Base-by-base conservation (phyloP, 2,329 filamentous ascomycete genomes). In the Aureobasidium leucospermi region DNA sequence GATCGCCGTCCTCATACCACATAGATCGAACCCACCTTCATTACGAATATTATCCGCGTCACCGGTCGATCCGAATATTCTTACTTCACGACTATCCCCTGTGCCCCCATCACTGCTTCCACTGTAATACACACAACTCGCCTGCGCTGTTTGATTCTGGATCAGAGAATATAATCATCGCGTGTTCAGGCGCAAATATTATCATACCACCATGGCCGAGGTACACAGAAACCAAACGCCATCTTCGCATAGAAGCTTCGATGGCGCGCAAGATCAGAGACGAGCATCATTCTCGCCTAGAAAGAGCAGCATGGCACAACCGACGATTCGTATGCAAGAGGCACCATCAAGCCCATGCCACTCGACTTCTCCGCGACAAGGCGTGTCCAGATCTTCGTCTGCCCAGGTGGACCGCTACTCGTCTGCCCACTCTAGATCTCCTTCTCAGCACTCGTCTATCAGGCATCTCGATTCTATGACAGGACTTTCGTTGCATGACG, bases 291-390 rank as follows among this genome's bases (percentile, higher is more conserved):
- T 56, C 45, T 39, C 42, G 23, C 49, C 59, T 3, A 56, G 59
- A 43, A 53, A 46, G 47, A 60, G 41, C 34, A 60, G 49, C 38
- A 36, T 60, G 47, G 48, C 29, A 11, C 61, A 62, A 23, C 60
- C 62, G 19, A 63, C 42, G 29, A 62, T 71, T 43, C 66, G 68
- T 16, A 63, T 72, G 52, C 68, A 71, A 46, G 66, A 67, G 34
- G 65, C 70, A 13, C 69, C 70, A 6, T 61, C 67, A 13, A 71
- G 68, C 57, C 69, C 69, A 1, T 68, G 70, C 34, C 70, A 61
- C 60, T 70, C 71, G 61, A 68, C 62, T 38, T 69, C 68, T 8
- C 68, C 68, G 11, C 61, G 65, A 23, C 63, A 62, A 31, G 65
- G 62, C 52, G 65, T 71, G 10, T 61, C 65, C 49, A 67, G 68